These are phyloP conservation scores for Boletellus sp. DNA, from an alignment of 768 basidiomycete genomes.

Conservation along the genomic window DNA sequence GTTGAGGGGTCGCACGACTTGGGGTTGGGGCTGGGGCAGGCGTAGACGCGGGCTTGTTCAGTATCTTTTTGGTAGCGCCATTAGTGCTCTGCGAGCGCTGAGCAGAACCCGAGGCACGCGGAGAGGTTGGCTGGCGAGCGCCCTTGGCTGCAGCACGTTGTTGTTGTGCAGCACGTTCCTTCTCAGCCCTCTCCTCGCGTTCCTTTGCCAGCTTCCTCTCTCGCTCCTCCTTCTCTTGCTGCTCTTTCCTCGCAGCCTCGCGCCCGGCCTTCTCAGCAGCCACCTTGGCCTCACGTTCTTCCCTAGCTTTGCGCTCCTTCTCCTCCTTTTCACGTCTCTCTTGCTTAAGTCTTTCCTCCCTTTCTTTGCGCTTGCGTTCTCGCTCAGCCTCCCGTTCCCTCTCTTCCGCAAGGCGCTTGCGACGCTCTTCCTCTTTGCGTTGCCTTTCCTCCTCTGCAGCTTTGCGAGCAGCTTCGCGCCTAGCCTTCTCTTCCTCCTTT, in stretches of 20 bases:
- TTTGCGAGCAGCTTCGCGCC: slow-evolving; percentile 72
- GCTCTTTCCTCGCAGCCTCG: slow-evolving; percentile 38
- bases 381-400: slow-evolving; percentile 76
- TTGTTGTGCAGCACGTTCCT: slow-evolving; percentile 43
- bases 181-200: slow-evolving; percentile 54
- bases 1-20: slow-evolving; percentile 37
- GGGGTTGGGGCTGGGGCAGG: slow-evolving; percentile 32
- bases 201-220: slow-evolving; percentile 63
- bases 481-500: slow-evolving; percentile 82
- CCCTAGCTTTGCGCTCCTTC: slow-evolving; percentile 57
- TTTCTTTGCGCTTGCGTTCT: slow-evolving; percentile 70
- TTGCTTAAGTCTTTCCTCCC: slow-evolving; percentile 56
- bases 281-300: slow-evolving; percentile 60
- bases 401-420: slow-evolving; percentile 74
- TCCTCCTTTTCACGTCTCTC: slow-evolving; percentile 57
- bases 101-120: slow-evolving; percentile 47
- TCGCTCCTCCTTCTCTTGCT: slow-evolving; percentile 62
- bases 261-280: slow-evolving; percentile 47
- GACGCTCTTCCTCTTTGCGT: slow-evolving; percentile 79
- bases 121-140: slow-evolving; percentile 49
- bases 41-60: slow-evolving; percentile 42
- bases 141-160: slow-evolving; percentile 49
- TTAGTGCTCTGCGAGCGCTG: slow-evolving; percentile 47
- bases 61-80: slow-evolving; percentile 57
- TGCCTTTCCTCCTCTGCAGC: slow-evolving; percentile 79